A percentile compares a stretch with the other conserved stretches of the same genome.
Evolutionary conservation across 2,329 filamentous ascomycete species (phyloP).

Genomic region (Paraphoma chrysanthemicola): DNA sequence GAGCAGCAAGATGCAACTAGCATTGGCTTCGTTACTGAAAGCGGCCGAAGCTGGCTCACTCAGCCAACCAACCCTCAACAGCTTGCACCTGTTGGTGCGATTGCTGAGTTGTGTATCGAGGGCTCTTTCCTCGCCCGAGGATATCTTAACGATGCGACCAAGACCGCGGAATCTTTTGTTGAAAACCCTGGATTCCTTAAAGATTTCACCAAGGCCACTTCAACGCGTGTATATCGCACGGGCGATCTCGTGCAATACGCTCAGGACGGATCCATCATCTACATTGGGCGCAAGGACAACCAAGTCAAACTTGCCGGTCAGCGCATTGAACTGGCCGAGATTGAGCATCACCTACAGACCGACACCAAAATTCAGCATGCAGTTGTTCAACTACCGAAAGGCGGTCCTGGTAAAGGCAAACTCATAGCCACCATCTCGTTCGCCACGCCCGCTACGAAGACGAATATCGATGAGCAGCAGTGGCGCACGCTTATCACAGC

Average conservation of each 20-base stretch:
- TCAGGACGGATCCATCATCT: conserved; percentile 34
- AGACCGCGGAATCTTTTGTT: conserved; percentile 36
- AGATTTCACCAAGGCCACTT: conserved; percentile 6
- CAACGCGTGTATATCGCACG: conserved; percentile 38
- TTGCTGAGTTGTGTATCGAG: conserved; percentile 42
- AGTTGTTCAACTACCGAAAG: conserved; percentile 53
- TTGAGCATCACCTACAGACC: conserved; percentile 39
- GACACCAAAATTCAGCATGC: conserved; percentile 44
- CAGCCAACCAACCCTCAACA: conserved; percentile 30
- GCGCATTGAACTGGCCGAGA: conserved; percentile 45
- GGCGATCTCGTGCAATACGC: conserved; percentile 43
- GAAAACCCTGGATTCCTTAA: conserved; percentile 33
- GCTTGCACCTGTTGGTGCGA: conserved; percentile 39
- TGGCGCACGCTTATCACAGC: conserved; percentile 43
- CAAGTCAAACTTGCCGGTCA: conserved; percentile 46
- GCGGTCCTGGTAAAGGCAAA: conserved; percentile 51
- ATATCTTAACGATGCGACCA: conserved; percentile 36
- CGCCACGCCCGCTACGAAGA: conserved; percentile 21
- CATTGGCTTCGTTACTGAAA: conserved; percentile 33
- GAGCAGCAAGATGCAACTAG: conserved; percentile 26
- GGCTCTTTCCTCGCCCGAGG: conserved; percentile 38
- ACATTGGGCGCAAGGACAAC: conserved; percentile 41
- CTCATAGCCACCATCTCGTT: conserved; percentile 55
- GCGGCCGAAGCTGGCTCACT: conserved; percentile 37
- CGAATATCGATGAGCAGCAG: conserved; percentile 22